phyloP scores from a whole-genome alignment of 192 early-diverging fungal species.

The Phycomyces blakesleeanus region DNA sequence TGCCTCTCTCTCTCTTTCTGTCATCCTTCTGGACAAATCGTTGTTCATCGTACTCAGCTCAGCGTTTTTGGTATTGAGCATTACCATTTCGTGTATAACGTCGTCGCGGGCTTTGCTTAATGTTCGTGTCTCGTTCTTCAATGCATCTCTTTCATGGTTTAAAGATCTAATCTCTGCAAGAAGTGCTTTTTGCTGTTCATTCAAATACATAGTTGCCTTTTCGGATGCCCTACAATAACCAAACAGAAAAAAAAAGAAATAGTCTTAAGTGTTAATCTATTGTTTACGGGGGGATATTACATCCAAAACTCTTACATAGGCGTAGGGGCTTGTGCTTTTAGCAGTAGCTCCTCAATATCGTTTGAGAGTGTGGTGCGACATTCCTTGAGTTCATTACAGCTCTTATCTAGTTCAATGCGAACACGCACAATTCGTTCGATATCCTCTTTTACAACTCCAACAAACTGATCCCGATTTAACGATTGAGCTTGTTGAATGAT shows the following conservation, averaged over 20 bases:
- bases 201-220: conserved; percentile 21
- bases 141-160: conserved; percentile 40
- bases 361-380: conserved; percentile 30
- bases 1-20: conserved; percentile 35
- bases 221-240: not conserved
- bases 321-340: not conserved
- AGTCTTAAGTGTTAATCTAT: too few species aligned
- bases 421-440: conserved; percentile 16
- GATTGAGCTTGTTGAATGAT: conserved; percentile 15
- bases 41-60: conserved; percentile 56
- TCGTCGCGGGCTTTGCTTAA: conserved; percentile 44
- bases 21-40: conserved; percentile 42
- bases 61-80: conserved; percentile 50
- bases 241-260: conserved; percentile 4
- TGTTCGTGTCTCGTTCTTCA: conserved; percentile 39
- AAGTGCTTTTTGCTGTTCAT: conserved; percentile 44
- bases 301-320: not conserved
- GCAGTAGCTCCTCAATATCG: conserved; percentile 20
- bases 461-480: conserved; percentile 2
- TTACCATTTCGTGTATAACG: conserved; percentile 45
- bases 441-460: conserved; percentile 15
- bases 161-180: conserved; percentile 43
- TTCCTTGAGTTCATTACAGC: conserved; percentile 26
- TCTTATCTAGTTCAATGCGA: conserved; percentile 25
- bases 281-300: too few species aligned